Percentiles rank a stretch among this genome's conserved stretches.
phyloP scores from a whole-genome alignment of 2,329 filamentous ascomycete genomes.

The Laburnicola sp. region DNA sequence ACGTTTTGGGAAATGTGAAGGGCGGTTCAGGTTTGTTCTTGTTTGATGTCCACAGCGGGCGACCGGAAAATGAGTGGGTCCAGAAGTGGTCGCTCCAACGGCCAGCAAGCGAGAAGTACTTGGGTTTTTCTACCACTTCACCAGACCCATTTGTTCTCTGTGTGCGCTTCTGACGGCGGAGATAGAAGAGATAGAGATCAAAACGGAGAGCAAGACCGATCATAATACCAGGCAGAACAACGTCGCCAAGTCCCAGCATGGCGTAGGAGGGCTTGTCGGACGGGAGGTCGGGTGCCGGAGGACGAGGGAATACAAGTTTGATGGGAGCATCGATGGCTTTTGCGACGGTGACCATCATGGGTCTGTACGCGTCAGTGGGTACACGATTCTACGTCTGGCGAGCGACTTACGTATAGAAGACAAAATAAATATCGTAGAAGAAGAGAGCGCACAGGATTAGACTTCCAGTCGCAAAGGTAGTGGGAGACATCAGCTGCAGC shows the following conservation, averaged over 20 bases:
- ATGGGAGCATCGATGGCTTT: slow-evolving; percentile 89
- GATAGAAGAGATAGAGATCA: slow-evolving; percentile 83
- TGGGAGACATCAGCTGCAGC: slow-evolving; percentile 83
- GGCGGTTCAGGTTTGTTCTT: slow-evolving; percentile 27
- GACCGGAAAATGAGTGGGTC: slow-evolving; percentile 54
- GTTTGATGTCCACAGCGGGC: slow-evolving; percentile 24
- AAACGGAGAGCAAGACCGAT: slow-evolving; percentile 88
- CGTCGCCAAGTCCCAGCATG: slow-evolving; percentile 92
- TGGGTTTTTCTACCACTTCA: slow-evolving; percentile 39
- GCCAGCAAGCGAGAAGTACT: slow-evolving; percentile 59
- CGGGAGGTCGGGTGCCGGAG: slow-evolving; percentile 53
- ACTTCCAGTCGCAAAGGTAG: slow-evolving; percentile 80
- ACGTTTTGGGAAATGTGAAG: slow-evolving; percentile 73
- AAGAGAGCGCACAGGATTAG: slow-evolving; percentile 79
- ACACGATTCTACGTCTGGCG: background rate
- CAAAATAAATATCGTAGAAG: slow-evolving; percentile 93
- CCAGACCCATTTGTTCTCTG: slow-evolving; percentile 15
- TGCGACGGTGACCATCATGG: slow-evolving; percentile 84
- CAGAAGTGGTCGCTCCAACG: slow-evolving; percentile 85
- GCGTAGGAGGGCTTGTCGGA: slow-evolving; percentile 53
- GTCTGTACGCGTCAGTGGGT: slow-evolving; percentile 50
- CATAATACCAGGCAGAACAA: slow-evolving; percentile 89
- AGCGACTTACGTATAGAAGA: slow-evolving; percentile 72
- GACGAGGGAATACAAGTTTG: slow-evolving; percentile 82
- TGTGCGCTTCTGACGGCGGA: slow-evolving; percentile 59